These are phyloP conservation scores for Pseudozyma hubeiensis DNA, from an alignment of 1,284 basidiomycete genomes.

Conservation along the genomic window DNA sequence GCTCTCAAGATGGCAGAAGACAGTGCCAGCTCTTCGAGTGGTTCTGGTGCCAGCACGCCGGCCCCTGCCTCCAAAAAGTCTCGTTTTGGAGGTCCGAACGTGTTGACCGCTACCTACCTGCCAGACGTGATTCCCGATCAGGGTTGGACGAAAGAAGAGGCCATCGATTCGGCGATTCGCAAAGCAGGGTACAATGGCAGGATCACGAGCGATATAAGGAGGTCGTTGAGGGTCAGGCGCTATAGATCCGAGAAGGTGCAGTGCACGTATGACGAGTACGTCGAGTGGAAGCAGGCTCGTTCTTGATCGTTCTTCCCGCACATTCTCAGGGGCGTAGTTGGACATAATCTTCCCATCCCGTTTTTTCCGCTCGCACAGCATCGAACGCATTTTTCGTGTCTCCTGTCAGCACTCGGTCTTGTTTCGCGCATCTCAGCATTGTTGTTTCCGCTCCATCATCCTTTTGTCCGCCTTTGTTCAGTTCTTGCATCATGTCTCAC, in stretches of 20 bases:
- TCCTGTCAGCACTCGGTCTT: too few species aligned
- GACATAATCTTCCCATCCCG: too few species aligned
- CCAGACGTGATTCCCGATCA: slow-evolving; percentile 92
- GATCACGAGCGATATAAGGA: slow-evolving; percentile 84
- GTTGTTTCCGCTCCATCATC: too few species aligned
- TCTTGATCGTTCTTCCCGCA: too few species aligned
- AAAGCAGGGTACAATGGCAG: slow-evolving; percentile 86
- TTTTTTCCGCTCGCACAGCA: too few species aligned
- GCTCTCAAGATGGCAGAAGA: slow-evolving; percentile 71
- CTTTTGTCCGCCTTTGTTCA: too few species aligned
- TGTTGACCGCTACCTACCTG: slow-evolving; percentile 89
- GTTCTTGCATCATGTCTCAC: too few species aligned
- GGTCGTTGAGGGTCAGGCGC: slow-evolving; percentile 80
- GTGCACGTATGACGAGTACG: slow-evolving; percentile 80
- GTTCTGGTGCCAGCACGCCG: slow-evolving; percentile 67
- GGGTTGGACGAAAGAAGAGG: slow-evolving; percentile 89
- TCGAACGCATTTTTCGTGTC: too few species aligned
- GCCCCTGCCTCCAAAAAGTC: slow-evolving; percentile 23
- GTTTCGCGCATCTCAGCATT: too few species aligned
- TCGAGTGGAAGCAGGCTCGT: slow-evolving; percentile 27
- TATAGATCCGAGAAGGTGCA: slow-evolving; percentile 85
- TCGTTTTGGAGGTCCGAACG: slow-evolving; percentile 65
- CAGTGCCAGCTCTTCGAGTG: slow-evolving; percentile 75
- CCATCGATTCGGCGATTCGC: slow-evolving; percentile 87
- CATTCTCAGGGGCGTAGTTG: too few species aligned